Evolutionary conservation across 441 rosid genomes (phyloP).

Genomic region (Breynia disticha): DNA sequence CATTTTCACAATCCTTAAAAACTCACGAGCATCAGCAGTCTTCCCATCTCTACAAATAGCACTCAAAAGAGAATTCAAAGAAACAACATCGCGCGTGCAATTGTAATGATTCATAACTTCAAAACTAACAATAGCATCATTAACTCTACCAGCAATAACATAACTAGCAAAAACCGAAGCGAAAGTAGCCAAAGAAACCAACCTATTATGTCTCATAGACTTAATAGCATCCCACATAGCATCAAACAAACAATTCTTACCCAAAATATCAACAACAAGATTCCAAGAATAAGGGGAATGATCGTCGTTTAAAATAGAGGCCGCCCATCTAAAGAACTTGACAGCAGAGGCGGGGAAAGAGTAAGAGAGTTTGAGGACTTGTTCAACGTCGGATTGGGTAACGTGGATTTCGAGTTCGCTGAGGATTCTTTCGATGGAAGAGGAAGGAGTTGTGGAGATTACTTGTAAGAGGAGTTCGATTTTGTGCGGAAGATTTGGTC

Average conservation of each 20-base stretch:
- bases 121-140: slow-evolving; percentile 37
- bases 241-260: slow-evolving; percentile 47
- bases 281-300: slow-evolving; percentile 67
- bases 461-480: slow-evolving; percentile 35
- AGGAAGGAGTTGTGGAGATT: slow-evolving; percentile 39
- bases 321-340: slow-evolving; percentile 65
- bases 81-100: slow-evolving; percentile 27
- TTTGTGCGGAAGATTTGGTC: slow-evolving; percentile 30
- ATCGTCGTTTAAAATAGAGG: slow-evolving; percentile 28
- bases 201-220: slow-evolving; percentile 35
- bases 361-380: slow-evolving; percentile 47
- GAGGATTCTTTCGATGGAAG: slow-evolving; percentile 30
- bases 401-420: slow-evolving; percentile 31
- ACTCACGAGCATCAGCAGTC: slow-evolving; percentile 31
- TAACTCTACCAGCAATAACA: slow-evolving; percentile 29
- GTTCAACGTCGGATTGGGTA: slow-evolving; percentile 36
- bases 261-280: slow-evolving; percentile 51
- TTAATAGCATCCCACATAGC: slow-evolving; percentile 64
- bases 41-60: slow-evolving; percentile 54
- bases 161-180: slow-evolving; percentile 59
- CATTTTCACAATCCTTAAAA: slow-evolving; percentile 26
- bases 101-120: slow-evolving; percentile 53
- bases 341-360: slow-evolving; percentile 41
- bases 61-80: slow-evolving; percentile 53
- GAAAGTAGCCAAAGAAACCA: slow-evolving; percentile 53